phyloP scores from a whole-genome alignment of 306 rosid species.

The Abrus precatorius region DNA sequence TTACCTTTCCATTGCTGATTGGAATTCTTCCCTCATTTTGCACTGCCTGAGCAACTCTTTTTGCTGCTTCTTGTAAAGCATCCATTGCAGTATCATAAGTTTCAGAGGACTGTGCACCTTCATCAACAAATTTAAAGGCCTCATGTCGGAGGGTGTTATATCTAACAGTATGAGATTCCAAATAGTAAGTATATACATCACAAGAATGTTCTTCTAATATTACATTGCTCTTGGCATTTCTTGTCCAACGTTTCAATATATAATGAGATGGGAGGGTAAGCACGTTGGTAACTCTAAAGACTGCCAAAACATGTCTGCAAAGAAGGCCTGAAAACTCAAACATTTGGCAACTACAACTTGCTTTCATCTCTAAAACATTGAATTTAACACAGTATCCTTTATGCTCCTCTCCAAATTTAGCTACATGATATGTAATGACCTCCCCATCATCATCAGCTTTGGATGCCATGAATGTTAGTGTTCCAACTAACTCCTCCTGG shows the following conservation, averaged over 20 bases:
- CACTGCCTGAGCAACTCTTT: constrained; percentile 66
- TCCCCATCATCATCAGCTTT: constrained; percentile 90
- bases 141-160: constrained; percentile 86
- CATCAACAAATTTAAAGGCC: constrained; percentile 90
- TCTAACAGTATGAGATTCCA: constrained; percentile 98
- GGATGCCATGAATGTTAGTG: constrained; percentile 89
- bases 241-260: constrained; percentile 97
- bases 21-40: constrained; percentile 67
- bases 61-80: constrained; percentile 80
- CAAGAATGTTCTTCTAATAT: constrained; percentile 79
- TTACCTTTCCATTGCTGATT: constrained; percentile 69
- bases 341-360: constrained; percentile 96
- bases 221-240: constrained; percentile 95
- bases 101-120: constrained; percentile 78
- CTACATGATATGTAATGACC: constrained; percentile 81
- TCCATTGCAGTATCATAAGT: constrained; percentile 73
- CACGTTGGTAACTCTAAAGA: constrained; percentile 97
- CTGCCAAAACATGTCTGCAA: constrained; percentile 96
- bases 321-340: constrained; percentile 99
- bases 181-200: constrained; percentile 80
- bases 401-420: constrained; percentile 97
- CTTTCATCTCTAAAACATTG: constrained; percentile 94
- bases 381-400: constrained; percentile 76
- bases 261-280: constrained; percentile 96
- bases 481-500: constrained; percentile 97